phyloP scores from a whole-genome alignment of 495 filamentous ascomycete genomes.

The Cairneyella variabilis region DNA sequence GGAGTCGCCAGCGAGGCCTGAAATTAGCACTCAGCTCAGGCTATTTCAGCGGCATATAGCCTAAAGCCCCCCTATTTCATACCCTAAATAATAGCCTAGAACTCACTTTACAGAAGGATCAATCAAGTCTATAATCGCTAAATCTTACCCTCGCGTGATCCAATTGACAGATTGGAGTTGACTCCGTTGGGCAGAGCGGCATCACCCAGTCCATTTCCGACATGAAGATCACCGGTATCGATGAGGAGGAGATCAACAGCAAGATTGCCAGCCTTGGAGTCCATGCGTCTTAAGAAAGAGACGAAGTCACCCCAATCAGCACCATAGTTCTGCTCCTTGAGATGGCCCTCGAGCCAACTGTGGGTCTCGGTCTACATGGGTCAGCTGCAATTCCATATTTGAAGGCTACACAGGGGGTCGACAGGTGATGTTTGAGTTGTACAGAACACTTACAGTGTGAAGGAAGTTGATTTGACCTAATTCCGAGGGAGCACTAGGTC shows the following conservation, averaged over 20 bases:
- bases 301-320: constrained; percentile 98
- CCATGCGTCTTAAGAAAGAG: constrained; percentile 81
- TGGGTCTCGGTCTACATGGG: constrained; percentile 32
- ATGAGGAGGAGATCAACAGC: constrained; percentile 87
- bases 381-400: constrained; percentile 5
- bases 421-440: no score
- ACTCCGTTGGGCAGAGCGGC: constrained; percentile 79
- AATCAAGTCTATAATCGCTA: no score
- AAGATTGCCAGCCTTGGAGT: constrained; percentile 67
- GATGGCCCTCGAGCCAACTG: constrained; percentile 90
- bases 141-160: no score
- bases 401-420: no score
- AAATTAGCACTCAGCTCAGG: no score
- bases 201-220: constrained; percentile 93
- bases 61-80: no score
- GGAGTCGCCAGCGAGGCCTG: no score
- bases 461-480: constrained; percentile 94
- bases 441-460: constrained; percentile 52
- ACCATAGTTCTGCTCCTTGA: constrained; percentile 85
- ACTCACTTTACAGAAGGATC: no score
- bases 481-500: constrained; percentile 68
- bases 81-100: no score
- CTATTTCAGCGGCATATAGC: no score
- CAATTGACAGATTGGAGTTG: constrained; percentile 78
- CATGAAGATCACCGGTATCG: constrained; percentile 81